Conservation (phyloP, 345 rosid species). For the Alliaria petiolata region DNA sequence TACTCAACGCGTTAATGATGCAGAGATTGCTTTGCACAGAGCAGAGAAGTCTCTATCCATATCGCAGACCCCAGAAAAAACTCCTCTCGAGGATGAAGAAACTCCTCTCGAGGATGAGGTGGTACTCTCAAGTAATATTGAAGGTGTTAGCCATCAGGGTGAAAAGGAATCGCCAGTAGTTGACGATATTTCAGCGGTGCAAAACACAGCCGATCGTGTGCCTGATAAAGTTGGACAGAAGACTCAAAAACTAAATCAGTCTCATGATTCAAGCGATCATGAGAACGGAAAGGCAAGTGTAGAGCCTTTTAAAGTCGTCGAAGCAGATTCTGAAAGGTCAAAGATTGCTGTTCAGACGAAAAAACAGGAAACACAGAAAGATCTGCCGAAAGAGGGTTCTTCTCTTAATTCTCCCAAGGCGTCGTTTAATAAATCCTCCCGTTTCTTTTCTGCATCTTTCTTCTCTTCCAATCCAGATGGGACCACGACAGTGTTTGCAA, state of each 20-base stretch:
- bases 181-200: constrained; percentile 41
- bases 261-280: constrained; percentile 49
- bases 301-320: constrained; percentile 55
- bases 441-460: constrained; percentile 97
- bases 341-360: constrained; percentile 54
- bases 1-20: constrained; percentile 59
- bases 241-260: constrained; percentile 41
- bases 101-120: constrained; percentile 39
- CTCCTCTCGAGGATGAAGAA: too few species aligned
- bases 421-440: constrained; percentile 80
- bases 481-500: constrained; percentile 64
- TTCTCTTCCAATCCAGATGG: constrained; percentile 81
- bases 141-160: constrained; percentile 32
- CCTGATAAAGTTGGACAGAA: constrained; percentile 45
- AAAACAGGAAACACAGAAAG: constrained; percentile 77
- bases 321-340: constrained; percentile 62
- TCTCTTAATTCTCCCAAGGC: constrained; percentile 64
- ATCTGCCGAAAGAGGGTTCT: constrained; percentile 57
- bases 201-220: constrained; percentile 38
- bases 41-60: constrained; percentile 58
- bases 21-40: constrained; percentile 75
- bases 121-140: constrained; percentile 26
- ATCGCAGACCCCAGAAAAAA: constrained; percentile 45
- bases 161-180: constrained; percentile 40
- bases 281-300: constrained; percentile 53